Evolutionary conservation across 2,329 filamentous ascomycete genomes (phyloP).

Genomic region (Fusarium graminum): DNA sequence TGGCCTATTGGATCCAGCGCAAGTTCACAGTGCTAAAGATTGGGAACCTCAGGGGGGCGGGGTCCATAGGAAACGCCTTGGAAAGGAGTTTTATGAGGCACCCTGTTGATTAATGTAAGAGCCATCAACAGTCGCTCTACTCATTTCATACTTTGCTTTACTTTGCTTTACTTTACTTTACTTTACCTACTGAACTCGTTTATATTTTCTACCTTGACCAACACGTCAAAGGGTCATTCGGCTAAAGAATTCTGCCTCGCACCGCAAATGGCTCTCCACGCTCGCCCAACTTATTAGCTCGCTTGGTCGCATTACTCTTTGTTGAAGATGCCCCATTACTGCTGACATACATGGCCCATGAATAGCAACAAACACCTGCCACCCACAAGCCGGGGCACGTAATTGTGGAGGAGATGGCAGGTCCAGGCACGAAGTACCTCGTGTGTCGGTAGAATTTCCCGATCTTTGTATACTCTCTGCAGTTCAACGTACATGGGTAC

Average conservation of each 20-base stretch:
- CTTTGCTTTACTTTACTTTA: conserved; percentile 2
- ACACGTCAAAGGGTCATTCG: conserved; percentile 19
- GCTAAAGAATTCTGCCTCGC: conserved; percentile 9
- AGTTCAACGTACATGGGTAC: conserved; percentile 16
- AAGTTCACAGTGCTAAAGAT: conserved; percentile 34
- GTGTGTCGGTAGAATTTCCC: not conserved
- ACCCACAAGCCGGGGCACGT: conserved; percentile 22
- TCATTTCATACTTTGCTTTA: no score
- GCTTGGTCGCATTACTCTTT: conserved; percentile 4
- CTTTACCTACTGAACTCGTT: not conserved
- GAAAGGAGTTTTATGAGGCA: conserved; percentile 14
- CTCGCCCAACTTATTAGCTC: conserved; percentile 24
- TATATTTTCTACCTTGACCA: conserved; percentile 7
- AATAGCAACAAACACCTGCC: conserved; percentile 16
- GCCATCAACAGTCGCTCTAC: conserved; percentile 33
- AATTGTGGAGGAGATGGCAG: conserved; percentile 11
- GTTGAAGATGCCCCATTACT: conserved; percentile 6
- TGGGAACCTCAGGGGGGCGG: conserved; percentile 25
- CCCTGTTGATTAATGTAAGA: conserved; percentile 23
- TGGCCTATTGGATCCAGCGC: conserved; percentile 24
- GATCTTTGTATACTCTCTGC: conserved; percentile 11
- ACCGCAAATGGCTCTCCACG: conserved; percentile 8
- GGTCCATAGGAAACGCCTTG: not conserved
- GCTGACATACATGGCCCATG: conserved; percentile 22
- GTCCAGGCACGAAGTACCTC: conserved; percentile 10